Conservation (phyloP, 208 protist species). For the Trypanosoma melophagium region DNA sequence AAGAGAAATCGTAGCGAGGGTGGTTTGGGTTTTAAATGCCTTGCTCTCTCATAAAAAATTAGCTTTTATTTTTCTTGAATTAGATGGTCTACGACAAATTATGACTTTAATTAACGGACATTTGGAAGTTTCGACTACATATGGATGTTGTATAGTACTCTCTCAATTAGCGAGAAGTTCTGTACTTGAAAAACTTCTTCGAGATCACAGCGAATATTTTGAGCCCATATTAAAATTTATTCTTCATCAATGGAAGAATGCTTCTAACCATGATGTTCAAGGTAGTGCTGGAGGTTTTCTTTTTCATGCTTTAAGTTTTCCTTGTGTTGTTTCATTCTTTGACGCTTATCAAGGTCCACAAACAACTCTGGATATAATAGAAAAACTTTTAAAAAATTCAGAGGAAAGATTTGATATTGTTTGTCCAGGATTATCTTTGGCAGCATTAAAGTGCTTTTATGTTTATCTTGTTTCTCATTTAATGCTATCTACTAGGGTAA, state of each 20-base stretch:
- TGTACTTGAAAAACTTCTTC: slow-evolving; percentile 80
- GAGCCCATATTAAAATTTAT: slow-evolving; percentile 74
- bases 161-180: slow-evolving; percentile 54
- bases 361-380: slow-evolving; percentile 48
- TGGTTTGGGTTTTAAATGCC: slow-evolving; percentile 72
- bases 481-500: slow-evolving; percentile 79
- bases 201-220: slow-evolving; percentile 58
- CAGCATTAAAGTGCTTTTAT: slow-evolving; percentile 68
- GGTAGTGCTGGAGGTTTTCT: slow-evolving; percentile 76
- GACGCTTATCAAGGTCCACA: slow-evolving; percentile 54
- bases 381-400: slow-evolving; percentile 51
- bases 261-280: slow-evolving; percentile 58
- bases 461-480: slow-evolving; percentile 79
- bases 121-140: slow-evolving; percentile 46
- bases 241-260: slow-evolving; percentile 60
- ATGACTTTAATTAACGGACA: slow-evolving; percentile 45
- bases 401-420: slow-evolving; percentile 80
- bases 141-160: slow-evolving; percentile 74
- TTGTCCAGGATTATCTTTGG: slow-evolving; percentile 50
- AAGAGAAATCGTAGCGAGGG: slow-evolving; percentile 58
- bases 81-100: slow-evolving; percentile 56
- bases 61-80: slow-evolving; percentile 70
- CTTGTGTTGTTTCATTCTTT: slow-evolving; percentile 72
- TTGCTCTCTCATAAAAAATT: slow-evolving; percentile 81
- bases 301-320: slow-evolving; percentile 78